Evolutionary conservation across 768 basidiomycete species (phyloP).

Genomic region (Jaapia argillacea): DNA sequence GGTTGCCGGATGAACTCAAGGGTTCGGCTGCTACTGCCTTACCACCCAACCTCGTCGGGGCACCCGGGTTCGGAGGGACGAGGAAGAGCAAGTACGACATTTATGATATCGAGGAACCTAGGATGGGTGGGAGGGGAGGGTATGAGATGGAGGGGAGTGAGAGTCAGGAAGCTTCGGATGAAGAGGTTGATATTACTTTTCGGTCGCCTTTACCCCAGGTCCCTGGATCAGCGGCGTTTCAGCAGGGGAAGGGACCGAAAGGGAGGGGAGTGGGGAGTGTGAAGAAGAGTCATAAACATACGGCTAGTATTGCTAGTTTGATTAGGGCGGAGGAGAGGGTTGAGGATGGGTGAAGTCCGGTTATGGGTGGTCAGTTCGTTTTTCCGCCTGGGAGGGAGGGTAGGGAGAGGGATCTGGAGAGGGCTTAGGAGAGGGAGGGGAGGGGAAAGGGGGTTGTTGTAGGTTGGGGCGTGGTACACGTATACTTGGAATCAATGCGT

Average conservation of each 20-base stretch:
- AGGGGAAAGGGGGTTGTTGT: too few relatives aligned
- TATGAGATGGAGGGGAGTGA: slow-evolving; percentile 19
- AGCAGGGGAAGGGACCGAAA: slow-evolving; percentile 17
- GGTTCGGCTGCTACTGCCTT: slow-evolving; percentile 44
- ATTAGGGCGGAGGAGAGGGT: slow-evolving; percentile 69
- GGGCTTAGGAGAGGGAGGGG: not conserved
- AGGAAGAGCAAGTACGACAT: slow-evolving; percentile 59
- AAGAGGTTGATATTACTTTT: slow-evolving; percentile 44
- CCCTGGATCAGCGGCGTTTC: slow-evolving; percentile 21
- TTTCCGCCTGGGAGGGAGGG: slow-evolving; percentile 25
- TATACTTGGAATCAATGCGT: too few relatives aligned
- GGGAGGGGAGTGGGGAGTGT: too few relatives aligned
- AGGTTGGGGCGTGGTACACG: too few relatives aligned
- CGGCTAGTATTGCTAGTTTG: slow-evolving; percentile 76
- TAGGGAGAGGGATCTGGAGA: not conserved
- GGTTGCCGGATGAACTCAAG: slow-evolving; percentile 74
- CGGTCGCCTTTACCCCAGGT: slow-evolving; percentile 46
- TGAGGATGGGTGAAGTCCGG: slow-evolving; percentile 81
- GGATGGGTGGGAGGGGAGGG: slow-evolving; percentile 18
- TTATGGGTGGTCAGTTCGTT: slow-evolving; percentile 44
- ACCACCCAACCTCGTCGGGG: slow-evolving; percentile 29
- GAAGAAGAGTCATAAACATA: slow-evolving; percentile 56
- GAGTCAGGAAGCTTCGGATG: slow-evolving; percentile 53
- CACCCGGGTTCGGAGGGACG: slow-evolving; percentile 11
- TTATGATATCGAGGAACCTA: slow-evolving; percentile 66